phyloP scores from a whole-genome alignment of 2,329 filamentous ascomycete genomes.

The Diaporthe australafricana region DNA sequence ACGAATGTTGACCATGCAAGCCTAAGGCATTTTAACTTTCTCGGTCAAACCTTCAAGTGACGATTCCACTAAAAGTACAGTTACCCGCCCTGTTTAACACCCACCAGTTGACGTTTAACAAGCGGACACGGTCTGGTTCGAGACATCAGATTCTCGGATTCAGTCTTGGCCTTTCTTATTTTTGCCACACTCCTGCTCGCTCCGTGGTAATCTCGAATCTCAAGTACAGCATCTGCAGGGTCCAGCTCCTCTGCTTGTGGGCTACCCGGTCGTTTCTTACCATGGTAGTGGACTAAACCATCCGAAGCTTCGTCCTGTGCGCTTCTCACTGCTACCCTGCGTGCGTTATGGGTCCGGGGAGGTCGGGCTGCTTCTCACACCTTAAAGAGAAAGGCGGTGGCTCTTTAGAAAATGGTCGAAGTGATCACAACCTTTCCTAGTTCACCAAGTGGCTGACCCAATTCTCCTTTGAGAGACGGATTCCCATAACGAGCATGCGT shows the following conservation, averaged over 20 bases:
- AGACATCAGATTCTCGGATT: neutral
- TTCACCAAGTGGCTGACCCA: neutral
- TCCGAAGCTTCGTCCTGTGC: neutral
- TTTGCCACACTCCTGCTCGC: neutral
- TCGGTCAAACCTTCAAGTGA: constrained; percentile 4
- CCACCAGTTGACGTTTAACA: too few relatives aligned
- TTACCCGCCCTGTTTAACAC: neutral
- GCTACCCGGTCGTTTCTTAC: neutral
- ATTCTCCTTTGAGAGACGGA: neutral
- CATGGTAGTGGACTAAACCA: neutral
- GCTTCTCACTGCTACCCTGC: constrained; percentile 2
- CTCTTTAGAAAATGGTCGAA: neutral
- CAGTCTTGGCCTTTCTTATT: constrained; percentile 11
- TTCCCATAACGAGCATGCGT: neutral
- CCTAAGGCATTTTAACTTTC: constrained; percentile 4
- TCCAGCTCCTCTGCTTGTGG: neutral
- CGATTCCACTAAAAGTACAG: neutral
- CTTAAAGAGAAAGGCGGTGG: neutral
- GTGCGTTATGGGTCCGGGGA: neutral
- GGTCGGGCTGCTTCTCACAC: neutral
- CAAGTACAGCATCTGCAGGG: neutral
- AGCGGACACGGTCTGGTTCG: neutral
- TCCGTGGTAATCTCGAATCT: neutral
- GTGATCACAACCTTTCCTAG: neutral
- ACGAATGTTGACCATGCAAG: neutral